Evolutionary conservation across 306 rosid genomes (phyloP), one percentile per base, ranked within the genome.

Genomic region (Adenanthera pavonina): DNA sequence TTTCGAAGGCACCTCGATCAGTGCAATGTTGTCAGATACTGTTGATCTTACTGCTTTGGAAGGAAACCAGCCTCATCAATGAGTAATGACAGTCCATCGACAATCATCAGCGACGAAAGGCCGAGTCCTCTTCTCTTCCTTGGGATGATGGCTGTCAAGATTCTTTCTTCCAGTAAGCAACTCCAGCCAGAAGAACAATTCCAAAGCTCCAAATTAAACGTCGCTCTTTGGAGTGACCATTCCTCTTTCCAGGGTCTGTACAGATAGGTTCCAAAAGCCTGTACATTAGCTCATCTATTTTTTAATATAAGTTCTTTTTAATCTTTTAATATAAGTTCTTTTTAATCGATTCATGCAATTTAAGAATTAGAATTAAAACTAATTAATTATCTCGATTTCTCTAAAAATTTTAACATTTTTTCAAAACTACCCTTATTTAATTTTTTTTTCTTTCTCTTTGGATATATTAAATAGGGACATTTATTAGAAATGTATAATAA

Each of bases 191-290:
- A 85, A 96, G 98, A 78, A 93, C 78, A 53, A 92, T 71, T 13
- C 98, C 99, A 0, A 96, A 96, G 85, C 98, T 84, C 96, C 97
- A 95, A 25, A 25, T 25, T 25, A 25, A 25, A 92, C 97, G 10
- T 91, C 92, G 88, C 98, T 93, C 81, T 93, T 93, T 4, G 97
- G 98, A 36, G 98, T 96, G 52, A 96, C 91, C 91, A 89, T 59
- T 84, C 98, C 97, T 79, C 85, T 93, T 85, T 93, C 95, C 47
- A 93, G 14, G 56, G 99, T 96, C 87, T 95, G 97, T 70, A 81
- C 73, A 6, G 98, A 89, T n/a, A 95, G 87, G 81, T 89, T 78
- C 89, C 90, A 43, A 85, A 80, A 30, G 92, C 94, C 99, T 96
- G 91, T 38, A 80, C 11, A 69, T 35, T 19, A n/a, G n/a, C n/a